Base-by-base conservation (phyloP, 805 yeast species). In the Zygosaccharomyces pseudorouxii region DNA sequence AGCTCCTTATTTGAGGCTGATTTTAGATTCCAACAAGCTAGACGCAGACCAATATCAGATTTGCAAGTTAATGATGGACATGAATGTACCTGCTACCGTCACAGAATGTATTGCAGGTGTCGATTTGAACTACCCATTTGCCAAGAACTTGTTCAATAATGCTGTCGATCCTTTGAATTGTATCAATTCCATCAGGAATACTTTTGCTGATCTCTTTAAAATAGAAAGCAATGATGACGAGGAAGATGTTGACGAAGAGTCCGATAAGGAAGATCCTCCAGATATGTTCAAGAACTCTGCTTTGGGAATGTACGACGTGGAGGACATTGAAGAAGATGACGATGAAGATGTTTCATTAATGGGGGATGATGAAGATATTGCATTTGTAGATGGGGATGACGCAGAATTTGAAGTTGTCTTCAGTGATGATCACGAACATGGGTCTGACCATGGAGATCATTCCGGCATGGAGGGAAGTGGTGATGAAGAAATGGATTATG, bases 241-340 rank as follows among this genome's bases (percentile, higher is more conserved):
- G 12, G 78, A 71, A 14, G 78, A 68, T 18, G 75, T 69, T 18
- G 86, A 80, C n/a, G 80, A 77, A 23, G 88, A 83, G 31, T 72
- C 71, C 37, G 70, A 71, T 18, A 81, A 78, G 31, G 95, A 85
- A 46, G 92, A 88, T 46, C 79, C 89, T 0, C 89, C 95, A 0
- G 90, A 90, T 63, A 71, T 90, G 59, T 81, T 92, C 66, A 73
- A 84, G 35, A 90, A 93, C 62, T 90, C 97, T 0, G 87, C 97
- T 0, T 72, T 92, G 36, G 97, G 97, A 1, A 90, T 92, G 95
- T 92, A 85, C 63, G 97, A 92, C 57, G 82, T 86, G 35, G 86
- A 77, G 29, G 93, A 84, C 45, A 76, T 78, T 30, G 84, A 80
- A 53, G 78, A 79, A 38, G 82, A 77, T 7, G 79, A 72, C n/a